phyloP scores from a whole-genome alignment of 495 filamentous ascomycete genomes.

The Tuber indicum region DNA sequence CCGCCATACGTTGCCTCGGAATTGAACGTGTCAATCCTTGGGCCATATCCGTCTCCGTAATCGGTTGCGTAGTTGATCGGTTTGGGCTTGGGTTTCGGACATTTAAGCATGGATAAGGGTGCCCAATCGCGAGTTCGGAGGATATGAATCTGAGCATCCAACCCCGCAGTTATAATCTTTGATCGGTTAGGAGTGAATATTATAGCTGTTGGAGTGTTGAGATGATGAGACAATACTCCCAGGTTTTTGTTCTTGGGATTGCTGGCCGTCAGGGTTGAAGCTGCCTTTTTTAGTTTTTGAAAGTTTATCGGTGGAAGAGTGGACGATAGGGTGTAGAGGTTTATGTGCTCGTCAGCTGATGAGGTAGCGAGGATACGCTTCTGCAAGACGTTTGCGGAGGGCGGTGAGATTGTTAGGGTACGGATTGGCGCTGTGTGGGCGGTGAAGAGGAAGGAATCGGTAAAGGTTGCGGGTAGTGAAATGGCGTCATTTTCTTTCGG shows the following conservation, averaged over 20 bases:
- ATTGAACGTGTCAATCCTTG: conserved; percentile 70
- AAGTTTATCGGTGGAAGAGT: conserved; percentile 47
- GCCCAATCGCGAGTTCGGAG: conserved; percentile 84
- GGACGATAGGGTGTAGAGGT: conserved; percentile 84
- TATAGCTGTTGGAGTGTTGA: conserved; percentile 67
- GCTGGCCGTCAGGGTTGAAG: conserved; percentile 63
- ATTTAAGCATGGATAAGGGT: conserved; percentile 81
- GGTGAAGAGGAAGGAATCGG: conserved; percentile 92
- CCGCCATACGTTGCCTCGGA: conserved; percentile 62
- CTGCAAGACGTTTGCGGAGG: conserved; percentile 51
- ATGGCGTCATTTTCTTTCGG: conserved; percentile 39
- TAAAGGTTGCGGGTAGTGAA: conserved; percentile 55
- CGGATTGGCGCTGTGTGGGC: conserved; percentile 86
- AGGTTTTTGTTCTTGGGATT: conserved; percentile 83
- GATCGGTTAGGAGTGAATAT: conserved; percentile 69
- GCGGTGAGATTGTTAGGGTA: conserved; percentile 78
- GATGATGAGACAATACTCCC: conserved; percentile 79
- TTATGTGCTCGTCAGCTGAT: conserved; percentile 85
- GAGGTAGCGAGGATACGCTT: conserved; percentile 85
- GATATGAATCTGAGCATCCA: conserved; percentile 84
- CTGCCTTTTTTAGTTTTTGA: conserved; percentile 53
- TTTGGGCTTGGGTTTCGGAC: conserved; percentile 71
- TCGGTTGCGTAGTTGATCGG: conserved; percentile 55
- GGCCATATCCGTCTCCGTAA: conserved; percentile 66
- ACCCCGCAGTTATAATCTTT: conserved; percentile 75